These are phyloP conservation scores for Populus deltoides DNA, from an alignment of 345 rosid genomes.

Conservation along the genomic window DNA sequence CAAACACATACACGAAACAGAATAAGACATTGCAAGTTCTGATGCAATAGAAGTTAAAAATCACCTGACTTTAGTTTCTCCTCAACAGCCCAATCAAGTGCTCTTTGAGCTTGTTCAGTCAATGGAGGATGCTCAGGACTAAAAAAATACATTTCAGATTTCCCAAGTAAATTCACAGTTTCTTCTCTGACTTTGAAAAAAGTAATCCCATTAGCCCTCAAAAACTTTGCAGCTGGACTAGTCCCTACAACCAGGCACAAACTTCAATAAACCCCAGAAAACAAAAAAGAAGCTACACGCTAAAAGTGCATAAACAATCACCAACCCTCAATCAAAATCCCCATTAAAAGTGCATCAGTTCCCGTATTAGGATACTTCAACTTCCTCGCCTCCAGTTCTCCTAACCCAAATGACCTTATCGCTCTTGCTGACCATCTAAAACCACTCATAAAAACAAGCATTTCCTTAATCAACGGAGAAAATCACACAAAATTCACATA, in stretches of 20 bases:
- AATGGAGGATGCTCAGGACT: slow-evolving; percentile 86
- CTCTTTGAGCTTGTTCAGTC: slow-evolving; percentile 78
- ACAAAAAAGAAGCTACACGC: neutral
- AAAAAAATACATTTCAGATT: slow-evolving; percentile 64
- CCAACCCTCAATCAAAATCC: slow-evolving; percentile 88
- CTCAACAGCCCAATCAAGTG: slow-evolving; percentile 81
- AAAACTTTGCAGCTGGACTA: slow-evolving; percentile 77
- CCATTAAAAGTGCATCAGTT: slow-evolving; percentile 83
- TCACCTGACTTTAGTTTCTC: slow-evolving; percentile 85
- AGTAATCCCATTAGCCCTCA: slow-evolving; percentile 78
- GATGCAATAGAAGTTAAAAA: neutral
- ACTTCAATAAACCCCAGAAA: neutral
- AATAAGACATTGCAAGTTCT: neutral
- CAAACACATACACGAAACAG: neutral
- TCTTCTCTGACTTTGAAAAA: slow-evolving; percentile 71
- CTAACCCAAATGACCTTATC: slow-evolving; percentile 76
- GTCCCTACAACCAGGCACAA: slow-evolving; percentile 47
- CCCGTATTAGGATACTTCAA: slow-evolving; percentile 78
- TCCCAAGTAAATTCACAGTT: slow-evolving; percentile 67
- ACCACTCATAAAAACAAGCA: slow-evolving; percentile 6
- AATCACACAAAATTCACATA: neutral
- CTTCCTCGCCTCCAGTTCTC: slow-evolving; percentile 86
- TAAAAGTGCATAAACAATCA: slow-evolving; percentile 1
- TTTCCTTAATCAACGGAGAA: neutral
- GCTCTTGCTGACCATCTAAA: slow-evolving; percentile 91